These are phyloP conservation scores for Podaxis mareebaensis DNA, from an alignment of 768 basidiomycete genomes.

Conservation along the genomic window DNA sequence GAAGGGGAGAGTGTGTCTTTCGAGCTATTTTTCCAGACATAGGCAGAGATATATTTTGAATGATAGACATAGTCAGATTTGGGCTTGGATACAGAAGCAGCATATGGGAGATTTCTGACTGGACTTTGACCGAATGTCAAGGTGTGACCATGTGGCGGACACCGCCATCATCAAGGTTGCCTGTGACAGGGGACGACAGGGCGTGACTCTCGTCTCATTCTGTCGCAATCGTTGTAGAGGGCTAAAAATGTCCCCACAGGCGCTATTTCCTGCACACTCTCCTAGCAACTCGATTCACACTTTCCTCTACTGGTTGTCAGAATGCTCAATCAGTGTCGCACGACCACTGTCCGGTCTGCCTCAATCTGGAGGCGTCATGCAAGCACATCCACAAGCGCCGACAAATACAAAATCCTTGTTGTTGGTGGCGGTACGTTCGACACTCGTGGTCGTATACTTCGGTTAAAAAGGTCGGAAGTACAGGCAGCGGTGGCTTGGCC, in stretches of 20 bases:
- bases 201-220: conserved; percentile 11
- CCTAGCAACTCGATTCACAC: neutral
- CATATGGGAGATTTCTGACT: neutral
- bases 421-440: conserved; percentile 76
- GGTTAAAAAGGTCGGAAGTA: neutral
- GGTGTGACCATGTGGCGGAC: neutral
- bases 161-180: neutral
- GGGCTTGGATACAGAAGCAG: conserved; percentile 5
- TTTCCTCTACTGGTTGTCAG: neutral
- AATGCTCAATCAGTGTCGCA: conserved; percentile 7
- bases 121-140: neutral
- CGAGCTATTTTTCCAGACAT: neutral
- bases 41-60: neutral
- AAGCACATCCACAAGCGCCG: conserved; percentile 38
- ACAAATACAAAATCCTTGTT: conserved; percentile 81
- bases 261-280: neutral
- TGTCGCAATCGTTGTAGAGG: conserved; percentile 12
- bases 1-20: neutral
- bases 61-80: neutral
- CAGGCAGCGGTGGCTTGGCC: conserved; percentile 80
- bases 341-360: neutral
- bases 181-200: neutral
- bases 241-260: neutral
- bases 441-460: conserved; percentile 3
- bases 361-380: conserved; percentile 27